Conservation (phyloP, 306 rosid species). For the cucumber (Cucumis sativus) region Cucumber_9930_V3 NC_026659.2:3431501-3432000, state of each 20-base stretch:
- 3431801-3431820: neutral
- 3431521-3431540: neutral
- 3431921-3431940: neutral
- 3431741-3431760: neutral
- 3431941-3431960: neutral
- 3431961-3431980: neutral
- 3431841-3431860: too few relatives aligned
- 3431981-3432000: neutral
- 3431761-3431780: neutral
- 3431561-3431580: neutral
- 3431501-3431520: neutral
- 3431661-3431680: neutral
- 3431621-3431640: neutral
- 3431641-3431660: neutral
- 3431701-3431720: neutral
- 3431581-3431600: neutral
- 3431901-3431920: neutral
- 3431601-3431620: neutral
- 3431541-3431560: neutral
- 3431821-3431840: neutral
- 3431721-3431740: neutral
- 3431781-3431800: neutral
- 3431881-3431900: neutral
- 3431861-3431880: neutral
- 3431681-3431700: neutral